phyloP scores from a whole-genome alignment of 2,329 filamentous ascomycete genomes.

The Tolypocladium ovalisporum region DNA sequence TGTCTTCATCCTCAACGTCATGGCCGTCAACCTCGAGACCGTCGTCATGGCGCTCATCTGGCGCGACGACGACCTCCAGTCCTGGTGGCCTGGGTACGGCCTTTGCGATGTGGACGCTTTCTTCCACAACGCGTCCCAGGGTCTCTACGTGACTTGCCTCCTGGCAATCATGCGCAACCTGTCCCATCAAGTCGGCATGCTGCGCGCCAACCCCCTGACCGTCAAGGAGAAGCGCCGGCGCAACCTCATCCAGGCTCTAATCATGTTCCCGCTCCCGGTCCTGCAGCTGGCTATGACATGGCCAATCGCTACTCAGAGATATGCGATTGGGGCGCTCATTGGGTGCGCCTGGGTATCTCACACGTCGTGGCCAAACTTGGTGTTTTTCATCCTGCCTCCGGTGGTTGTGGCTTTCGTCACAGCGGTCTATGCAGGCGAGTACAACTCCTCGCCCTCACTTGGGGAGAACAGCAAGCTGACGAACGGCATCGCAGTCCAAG shows the following conservation, averaged over 20 bases:
- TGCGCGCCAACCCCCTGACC: slow-evolving; percentile 28
- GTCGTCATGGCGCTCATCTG: slow-evolving; percentile 42
- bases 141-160: slow-evolving; percentile 37
- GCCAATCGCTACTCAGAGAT: slow-evolving; percentile 36
- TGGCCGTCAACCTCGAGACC: slow-evolving; percentile 35
- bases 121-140: slow-evolving; percentile 32
- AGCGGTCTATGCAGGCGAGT: slow-evolving; percentile 37
- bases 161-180: slow-evolving; percentile 45
- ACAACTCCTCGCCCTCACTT: neutral
- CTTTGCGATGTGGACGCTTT: slow-evolving; percentile 43
- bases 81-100: slow-evolving; percentile 41
- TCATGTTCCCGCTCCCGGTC: slow-evolving; percentile 44
- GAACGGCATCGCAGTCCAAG: slow-evolving; percentile 23
- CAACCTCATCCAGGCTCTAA: slow-evolving; percentile 35
- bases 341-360: slow-evolving; percentile 37
- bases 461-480: neutral
- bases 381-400: slow-evolving; percentile 37
- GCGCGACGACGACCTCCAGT: slow-evolving; percentile 35
- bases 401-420: slow-evolving; percentile 31
- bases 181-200: slow-evolving; percentile 35
- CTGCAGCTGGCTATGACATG: slow-evolving; percentile 37
- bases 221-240: slow-evolving; percentile 28
- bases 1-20: slow-evolving; percentile 34
- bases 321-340: slow-evolving; percentile 34
- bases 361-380: slow-evolving; percentile 33